phyloP scores from a whole-genome alignment of 1,139 yeast genomes.

The Geotrichum citri-aurantii region DNA sequence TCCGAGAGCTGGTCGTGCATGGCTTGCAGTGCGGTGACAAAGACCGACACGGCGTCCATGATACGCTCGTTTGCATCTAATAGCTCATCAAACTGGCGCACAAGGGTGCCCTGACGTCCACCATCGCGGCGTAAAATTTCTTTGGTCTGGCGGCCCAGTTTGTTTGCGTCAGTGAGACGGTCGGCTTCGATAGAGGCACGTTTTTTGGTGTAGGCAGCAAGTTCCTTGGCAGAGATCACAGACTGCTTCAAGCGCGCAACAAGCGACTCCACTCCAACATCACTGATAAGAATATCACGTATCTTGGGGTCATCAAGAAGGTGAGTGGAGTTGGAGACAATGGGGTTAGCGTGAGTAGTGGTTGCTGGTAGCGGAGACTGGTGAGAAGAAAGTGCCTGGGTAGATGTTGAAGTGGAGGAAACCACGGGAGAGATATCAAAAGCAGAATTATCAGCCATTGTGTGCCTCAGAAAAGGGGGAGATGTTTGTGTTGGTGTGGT shows the following conservation, averaged over 20 bases:
- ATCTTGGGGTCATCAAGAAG: constrained; percentile 47
- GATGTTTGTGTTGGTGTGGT: neutral
- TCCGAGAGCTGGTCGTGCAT: constrained; percentile 83
- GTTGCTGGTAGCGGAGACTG: neutral
- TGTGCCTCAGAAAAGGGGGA: too few species aligned
- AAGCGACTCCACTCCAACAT: constrained; percentile 56
- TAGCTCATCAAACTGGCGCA: constrained; percentile 57
- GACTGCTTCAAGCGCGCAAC: constrained; percentile 72
- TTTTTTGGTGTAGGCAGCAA: constrained; percentile 69
- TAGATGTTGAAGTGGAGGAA: neutral
- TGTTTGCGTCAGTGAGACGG: constrained; percentile 65
- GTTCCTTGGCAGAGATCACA: constrained; percentile 76
- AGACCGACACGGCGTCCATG: constrained; percentile 67
- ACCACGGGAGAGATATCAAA: neutral
- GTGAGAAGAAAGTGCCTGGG: neutral
- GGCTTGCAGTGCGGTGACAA: constrained; percentile 68
- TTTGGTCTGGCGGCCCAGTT: constrained; percentile 54
- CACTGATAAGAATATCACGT: constrained; percentile 48
- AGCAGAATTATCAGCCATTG: neutral
- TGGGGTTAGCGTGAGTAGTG: neutral
- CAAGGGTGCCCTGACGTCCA: constrained; percentile 65
- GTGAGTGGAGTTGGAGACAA: constrained; percentile 21
- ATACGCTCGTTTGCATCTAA: constrained; percentile 73
- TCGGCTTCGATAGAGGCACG: constrained; percentile 77
- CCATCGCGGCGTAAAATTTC: constrained; percentile 46